Conservation (phyloP, 208 protist genomes). For the Angomonas deanei region DNA sequence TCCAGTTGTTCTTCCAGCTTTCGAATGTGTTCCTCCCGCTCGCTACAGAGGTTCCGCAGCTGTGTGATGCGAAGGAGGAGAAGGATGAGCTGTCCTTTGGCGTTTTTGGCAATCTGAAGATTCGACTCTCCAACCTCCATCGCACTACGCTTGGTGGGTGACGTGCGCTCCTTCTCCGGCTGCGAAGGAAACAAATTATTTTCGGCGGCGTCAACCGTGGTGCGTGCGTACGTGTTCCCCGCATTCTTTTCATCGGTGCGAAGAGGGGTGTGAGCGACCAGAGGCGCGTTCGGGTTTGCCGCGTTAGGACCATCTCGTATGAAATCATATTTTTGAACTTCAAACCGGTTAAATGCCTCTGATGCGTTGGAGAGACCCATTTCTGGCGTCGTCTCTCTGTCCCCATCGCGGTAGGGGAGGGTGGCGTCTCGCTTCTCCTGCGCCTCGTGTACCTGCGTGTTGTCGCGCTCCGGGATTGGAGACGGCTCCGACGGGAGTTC, state of each 20-base stretch:
- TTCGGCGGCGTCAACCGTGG: not conserved
- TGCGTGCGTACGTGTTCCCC: no score
- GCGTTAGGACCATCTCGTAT: not conserved
- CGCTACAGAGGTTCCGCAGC: not conserved
- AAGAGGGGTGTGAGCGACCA: not conserved
- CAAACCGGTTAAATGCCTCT: not conserved
- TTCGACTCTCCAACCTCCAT: not conserved
- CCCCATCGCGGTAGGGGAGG: not conserved
- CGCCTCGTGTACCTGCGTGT: no score
- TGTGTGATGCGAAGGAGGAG: not conserved
- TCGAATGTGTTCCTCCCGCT: not conserved
- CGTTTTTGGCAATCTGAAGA: not conserved
- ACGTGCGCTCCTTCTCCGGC: no score
- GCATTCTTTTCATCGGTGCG: not conserved
- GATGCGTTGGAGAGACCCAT: not conserved
- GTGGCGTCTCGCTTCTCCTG: not conserved
- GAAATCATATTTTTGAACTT: not conserved
- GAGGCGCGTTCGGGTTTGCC: no score
- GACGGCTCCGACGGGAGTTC: not conserved
- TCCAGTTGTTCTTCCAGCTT: slow-evolving; percentile 7
- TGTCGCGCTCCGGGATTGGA: no score
- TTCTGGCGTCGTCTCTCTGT: not conserved
- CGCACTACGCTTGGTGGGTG: not conserved
- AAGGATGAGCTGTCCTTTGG: not conserved
- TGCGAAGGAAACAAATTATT: no score